A percentile compares a stretch with the other conserved stretches of the same genome.
phyloP scores from a whole-genome alignment of 306 rosid species.

The Delonix regia region DNA sequence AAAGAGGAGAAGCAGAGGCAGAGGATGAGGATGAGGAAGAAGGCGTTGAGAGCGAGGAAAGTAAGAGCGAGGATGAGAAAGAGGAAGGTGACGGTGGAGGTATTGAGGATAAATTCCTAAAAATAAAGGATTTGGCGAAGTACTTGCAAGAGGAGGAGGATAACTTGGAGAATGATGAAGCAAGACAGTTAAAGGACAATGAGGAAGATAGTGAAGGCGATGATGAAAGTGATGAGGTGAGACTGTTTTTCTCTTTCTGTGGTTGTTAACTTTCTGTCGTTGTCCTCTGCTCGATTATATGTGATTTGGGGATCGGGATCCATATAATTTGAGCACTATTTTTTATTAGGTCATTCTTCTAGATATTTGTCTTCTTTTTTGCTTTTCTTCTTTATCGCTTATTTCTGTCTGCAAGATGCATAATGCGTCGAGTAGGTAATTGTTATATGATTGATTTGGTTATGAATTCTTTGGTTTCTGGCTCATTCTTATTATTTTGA shows the following conservation, averaged over 20 bases:
- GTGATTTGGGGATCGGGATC: background rate
- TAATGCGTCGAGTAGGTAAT: background rate
- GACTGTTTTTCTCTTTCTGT: slow-evolving; percentile 12
- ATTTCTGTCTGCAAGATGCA: background rate
- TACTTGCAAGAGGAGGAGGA: slow-evolving; percentile 71
- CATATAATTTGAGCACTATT: background rate
- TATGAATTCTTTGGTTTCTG: slow-evolving; percentile 18
- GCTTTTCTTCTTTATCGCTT: background rate
- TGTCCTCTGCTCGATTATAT: background rate
- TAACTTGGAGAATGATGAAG: slow-evolving; percentile 57
- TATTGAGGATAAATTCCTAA: slow-evolving; percentile 76
- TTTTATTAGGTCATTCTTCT: background rate
- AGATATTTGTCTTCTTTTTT: background rate
- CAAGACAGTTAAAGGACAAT: slow-evolving; percentile 27
- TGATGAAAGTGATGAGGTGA: slow-evolving; percentile 65
- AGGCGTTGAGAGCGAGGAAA: background rate
- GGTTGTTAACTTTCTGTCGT: background rate
- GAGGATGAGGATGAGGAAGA: slow-evolving; percentile 17
- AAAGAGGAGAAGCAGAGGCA: slow-evolving; percentile 5
- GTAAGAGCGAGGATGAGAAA: background rate
- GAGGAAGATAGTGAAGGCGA: slow-evolving; percentile 53
- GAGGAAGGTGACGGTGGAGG: slow-evolving; percentile 43
- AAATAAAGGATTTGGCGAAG: slow-evolving; percentile 67
- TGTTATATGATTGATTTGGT: background rate
- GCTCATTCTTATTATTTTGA: slow-evolving; percentile 26